Evolutionary conservation across 73 alveolate genomes (phyloP).

Genomic region (Paramecium caudatum): DNA sequence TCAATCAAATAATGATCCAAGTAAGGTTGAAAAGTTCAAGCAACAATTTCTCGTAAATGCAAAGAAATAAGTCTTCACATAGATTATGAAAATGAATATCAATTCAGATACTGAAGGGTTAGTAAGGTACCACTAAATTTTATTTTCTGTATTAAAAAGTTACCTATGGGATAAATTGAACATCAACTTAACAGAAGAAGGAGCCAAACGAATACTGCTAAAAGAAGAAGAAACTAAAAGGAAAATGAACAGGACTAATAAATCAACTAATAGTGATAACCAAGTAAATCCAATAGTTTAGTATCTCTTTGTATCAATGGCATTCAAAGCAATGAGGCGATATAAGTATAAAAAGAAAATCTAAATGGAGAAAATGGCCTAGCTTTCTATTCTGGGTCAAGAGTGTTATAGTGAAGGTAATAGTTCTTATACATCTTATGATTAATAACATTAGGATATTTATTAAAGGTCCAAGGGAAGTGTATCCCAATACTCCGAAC

Average conservation of each 20-base stretch:
- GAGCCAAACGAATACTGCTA: background rate
- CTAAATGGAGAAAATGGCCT: background rate
- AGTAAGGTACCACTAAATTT: slow-evolving; percentile 13
- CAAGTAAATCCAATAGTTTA: slow-evolving; percentile 41
- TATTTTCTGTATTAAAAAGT: slow-evolving; percentile 15
- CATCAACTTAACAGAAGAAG: background rate
- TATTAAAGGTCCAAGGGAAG: background rate
- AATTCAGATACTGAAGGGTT: background rate
- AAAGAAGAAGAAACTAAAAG: background rate
- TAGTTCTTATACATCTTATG: background rate
- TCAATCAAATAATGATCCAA: background rate
- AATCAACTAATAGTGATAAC: background rate
- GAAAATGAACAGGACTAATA: background rate
- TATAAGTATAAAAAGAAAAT: slow-evolving; percentile 17
- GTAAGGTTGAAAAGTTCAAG: background rate
- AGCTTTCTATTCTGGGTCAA: slow-evolving; percentile 3
- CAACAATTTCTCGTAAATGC: background rate
- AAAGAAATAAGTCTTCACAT: background rate
- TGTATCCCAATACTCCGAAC: background rate
- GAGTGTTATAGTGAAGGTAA: background rate
- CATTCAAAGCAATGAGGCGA: slow-evolving; percentile 31
- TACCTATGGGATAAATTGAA: background rate
- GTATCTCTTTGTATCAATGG: slow-evolving; percentile 26
- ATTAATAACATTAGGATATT: too few species aligned
- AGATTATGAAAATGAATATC: slow-evolving; percentile 22